A percentile compares a stretch with the other conserved stretches of the same genome.
phyloP scores from a whole-genome alignment of 345 rosid genomes.

The Linum lewisii region DNA sequence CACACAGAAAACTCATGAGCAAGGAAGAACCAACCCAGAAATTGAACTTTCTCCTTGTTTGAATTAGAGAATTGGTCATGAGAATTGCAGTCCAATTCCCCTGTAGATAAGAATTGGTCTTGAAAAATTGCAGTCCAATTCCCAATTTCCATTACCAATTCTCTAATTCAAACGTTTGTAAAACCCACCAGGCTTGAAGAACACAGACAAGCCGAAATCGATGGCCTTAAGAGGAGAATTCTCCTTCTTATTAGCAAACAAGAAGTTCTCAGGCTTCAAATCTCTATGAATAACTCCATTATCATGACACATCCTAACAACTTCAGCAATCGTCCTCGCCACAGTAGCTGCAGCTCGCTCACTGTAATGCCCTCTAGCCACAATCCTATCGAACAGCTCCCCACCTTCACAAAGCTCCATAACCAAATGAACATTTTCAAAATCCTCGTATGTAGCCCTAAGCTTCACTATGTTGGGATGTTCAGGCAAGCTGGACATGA shows the following conservation, averaged over 20 bases:
- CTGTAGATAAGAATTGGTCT: too few species aligned
- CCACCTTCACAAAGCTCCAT: conserved; percentile 4
- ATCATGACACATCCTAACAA: conserved; percentile 1
- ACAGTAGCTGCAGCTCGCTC: conserved; percentile 4
- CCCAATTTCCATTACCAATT: too few species aligned
- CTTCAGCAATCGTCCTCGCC: conserved; percentile 1
- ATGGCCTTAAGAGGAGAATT: conserved; percentile 3
- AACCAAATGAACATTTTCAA: not conserved
- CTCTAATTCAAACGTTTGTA: too few species aligned
- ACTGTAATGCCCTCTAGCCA: not conserved
- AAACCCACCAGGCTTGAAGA: conserved; percentile 5
- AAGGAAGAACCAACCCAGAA: not conserved
- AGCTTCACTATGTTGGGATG: not conserved
- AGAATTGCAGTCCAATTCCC: too few species aligned
- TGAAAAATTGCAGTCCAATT: too few species aligned
- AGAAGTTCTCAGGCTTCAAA: conserved; percentile 3
- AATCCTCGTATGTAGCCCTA: not conserved
- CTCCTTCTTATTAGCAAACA: conserved; percentile 5
- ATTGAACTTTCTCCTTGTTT: not conserved
- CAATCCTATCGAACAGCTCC: conserved; percentile 3
- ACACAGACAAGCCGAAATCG: conserved; percentile 1
- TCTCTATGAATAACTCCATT: conserved; percentile 1
- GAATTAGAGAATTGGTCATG: too few species aligned
- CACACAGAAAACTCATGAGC: too few species aligned
- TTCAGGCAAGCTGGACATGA: not conserved